A percentile compares a stretch with the other conserved stretches of the same genome.
Conservation (phyloP, 164 flowering plant genomes). For the Vitis riparia region DNA sequence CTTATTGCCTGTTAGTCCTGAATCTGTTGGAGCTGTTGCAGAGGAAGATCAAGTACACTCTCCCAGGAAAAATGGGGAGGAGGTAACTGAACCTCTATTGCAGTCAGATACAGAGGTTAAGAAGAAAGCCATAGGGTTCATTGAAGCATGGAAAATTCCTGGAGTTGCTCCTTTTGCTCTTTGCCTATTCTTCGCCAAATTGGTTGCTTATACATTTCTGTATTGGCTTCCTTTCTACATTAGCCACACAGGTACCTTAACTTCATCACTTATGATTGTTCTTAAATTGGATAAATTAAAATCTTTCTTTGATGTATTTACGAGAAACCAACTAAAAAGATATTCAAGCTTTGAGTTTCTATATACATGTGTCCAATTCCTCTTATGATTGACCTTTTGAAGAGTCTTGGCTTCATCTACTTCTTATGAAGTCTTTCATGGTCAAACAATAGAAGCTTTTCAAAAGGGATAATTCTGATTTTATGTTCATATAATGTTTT, state of each 20-base stretch:
- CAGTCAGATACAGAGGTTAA: conserved; percentile 14
- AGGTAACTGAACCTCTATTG: conserved; percentile 49
- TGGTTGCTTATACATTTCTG: conserved; percentile 94
- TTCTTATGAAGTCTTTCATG: no score
- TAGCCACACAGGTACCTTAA: conserved; percentile 72
- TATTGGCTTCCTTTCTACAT: conserved; percentile 98
- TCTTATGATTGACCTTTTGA: no score
- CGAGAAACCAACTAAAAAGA: no score
- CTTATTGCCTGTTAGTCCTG: conserved; percentile 72
- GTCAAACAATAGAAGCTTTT: no score
- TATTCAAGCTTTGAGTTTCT: no score
- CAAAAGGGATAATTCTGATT: no score
- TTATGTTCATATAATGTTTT: no score
- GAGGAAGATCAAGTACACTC: conserved; percentile 47
- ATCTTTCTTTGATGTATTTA: neutral
- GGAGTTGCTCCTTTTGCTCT: conserved; percentile 92
- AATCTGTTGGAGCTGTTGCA: conserved; percentile 50
- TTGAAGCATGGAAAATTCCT: conserved; percentile 94
- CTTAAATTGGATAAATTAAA: neutral
- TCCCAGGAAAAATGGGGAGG: conserved; percentile 42
- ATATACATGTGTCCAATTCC: no score
- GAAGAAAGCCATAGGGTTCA: conserved; percentile 67
- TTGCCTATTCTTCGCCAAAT: conserved; percentile 90
- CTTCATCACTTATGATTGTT: neutral
- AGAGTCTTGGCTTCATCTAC: no score